A percentile compares a stretch with the other conserved stretches of the same genome.
Conservation (phyloP, 352 stramenopile genomes). For the Thraustochytrium sp. region DNA sequence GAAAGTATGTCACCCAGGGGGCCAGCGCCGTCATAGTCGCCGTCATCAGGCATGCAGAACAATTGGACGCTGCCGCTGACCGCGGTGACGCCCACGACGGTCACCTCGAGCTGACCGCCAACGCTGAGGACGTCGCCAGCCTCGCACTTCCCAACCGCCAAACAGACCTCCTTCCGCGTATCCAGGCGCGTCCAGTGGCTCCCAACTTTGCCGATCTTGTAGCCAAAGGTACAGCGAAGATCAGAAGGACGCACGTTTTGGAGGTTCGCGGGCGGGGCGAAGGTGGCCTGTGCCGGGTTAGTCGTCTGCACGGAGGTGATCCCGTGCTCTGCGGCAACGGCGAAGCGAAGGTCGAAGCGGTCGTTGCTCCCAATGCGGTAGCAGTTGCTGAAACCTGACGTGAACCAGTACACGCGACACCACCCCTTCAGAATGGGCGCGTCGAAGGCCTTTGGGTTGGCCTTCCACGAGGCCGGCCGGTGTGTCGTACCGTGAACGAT, state of each 20-base stretch:
- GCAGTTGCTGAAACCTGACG: neutral
- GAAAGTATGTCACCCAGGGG: neutral
- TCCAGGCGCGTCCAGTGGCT: neutral
- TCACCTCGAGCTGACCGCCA: no score
- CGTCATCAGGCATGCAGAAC: neutral
- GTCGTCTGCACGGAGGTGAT: neutral
- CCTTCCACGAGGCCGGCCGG: neutral
- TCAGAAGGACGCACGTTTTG: neutral
- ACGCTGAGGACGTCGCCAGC: neutral
- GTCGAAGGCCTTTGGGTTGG: neutral
- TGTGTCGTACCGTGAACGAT: neutral
- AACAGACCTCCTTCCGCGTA: neutral
- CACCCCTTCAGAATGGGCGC: neutral
- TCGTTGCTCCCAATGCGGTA: neutral
- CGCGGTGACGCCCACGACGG: neutral
- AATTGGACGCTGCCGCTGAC: neutral
- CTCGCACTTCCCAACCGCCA: neutral
- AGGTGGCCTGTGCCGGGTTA: neutral
- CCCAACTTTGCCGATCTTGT: no score
- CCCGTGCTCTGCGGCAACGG: neutral
- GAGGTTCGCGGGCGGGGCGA: neutral
- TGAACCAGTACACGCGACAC: neutral
- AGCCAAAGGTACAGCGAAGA: slow-evolving; percentile 10
- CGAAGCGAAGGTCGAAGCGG: neutral
- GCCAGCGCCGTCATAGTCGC: neutral